Conservation (phyloP, 2,329 filamentous ascomycete genomes). For the Sclerotinia borealis region DNA sequence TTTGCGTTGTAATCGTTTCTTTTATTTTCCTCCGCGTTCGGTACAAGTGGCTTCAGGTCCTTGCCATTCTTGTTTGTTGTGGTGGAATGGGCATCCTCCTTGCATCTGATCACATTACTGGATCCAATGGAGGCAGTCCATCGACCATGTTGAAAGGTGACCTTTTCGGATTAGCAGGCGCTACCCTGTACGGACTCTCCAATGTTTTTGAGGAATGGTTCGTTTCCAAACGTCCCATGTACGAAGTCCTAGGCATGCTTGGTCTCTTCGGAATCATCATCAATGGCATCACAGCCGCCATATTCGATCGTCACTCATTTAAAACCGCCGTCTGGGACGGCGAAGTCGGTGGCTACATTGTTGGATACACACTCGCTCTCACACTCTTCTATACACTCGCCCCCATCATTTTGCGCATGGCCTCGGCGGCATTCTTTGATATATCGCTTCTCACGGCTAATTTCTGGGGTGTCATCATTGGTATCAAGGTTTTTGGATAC, state of each 20-base stretch:
- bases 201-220: conserved; percentile 96
- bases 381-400: conserved; percentile 81
- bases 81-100: conserved; percentile 84
- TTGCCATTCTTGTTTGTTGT: conserved; percentile 84
- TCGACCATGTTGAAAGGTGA: conserved; percentile 82
- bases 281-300: conserved; percentile 83
- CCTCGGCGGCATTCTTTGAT: conserved; percentile 91
- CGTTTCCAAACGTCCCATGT: conserved; percentile 77
- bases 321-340: conserved; percentile 56
- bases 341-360: conserved; percentile 70
- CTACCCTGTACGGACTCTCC: conserved; percentile 82
- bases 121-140: conserved; percentile 61
- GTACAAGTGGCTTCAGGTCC: conserved; percentile 80
- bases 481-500: conserved; percentile 76
- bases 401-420: conserved; percentile 83
- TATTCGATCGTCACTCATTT: conserved; percentile 81
- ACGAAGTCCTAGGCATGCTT: conserved; percentile 89
- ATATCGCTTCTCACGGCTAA: conserved; percentile 90
- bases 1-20: conserved; percentile 80
- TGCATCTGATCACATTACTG: conserved; percentile 78
- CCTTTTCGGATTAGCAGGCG: conserved; percentile 81
- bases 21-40: conserved; percentile 79
- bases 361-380: conserved; percentile 83
- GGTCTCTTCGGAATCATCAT: conserved; percentile 84
- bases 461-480: conserved; percentile 96